Percentiles rank a stretch among this genome's conserved stretches.
Evolutionary conservation across 768 basidiomycete genomes (phyloP).

Genomic region (Mrakia frigida): DNA sequence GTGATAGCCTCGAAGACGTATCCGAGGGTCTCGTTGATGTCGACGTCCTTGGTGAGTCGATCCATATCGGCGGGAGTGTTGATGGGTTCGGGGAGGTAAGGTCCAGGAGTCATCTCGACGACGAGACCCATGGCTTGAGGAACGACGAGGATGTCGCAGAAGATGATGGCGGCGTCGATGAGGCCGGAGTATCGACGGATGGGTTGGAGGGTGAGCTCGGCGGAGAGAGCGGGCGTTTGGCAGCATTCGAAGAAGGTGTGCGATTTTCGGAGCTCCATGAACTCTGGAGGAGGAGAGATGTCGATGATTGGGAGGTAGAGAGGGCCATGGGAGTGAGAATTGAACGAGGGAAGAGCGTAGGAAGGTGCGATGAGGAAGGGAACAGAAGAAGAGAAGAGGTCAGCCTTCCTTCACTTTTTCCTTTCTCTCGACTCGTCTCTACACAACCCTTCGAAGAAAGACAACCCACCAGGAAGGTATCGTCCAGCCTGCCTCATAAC

Average conservation of each 20-base stretch:
- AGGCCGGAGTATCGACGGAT: constrained; percentile 79
- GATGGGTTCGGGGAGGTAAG: constrained; percentile 81
- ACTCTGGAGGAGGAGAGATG: constrained; percentile 55
- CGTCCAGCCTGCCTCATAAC: constrained; percentile 96
- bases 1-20: constrained; percentile 94
- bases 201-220: constrained; percentile 88
- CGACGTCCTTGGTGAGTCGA: constrained; percentile 60
- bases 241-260: constrained; percentile 96
- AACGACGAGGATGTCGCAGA: constrained; percentile 94
- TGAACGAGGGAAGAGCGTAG: too few species aligned
- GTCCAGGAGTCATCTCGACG: constrained; percentile 77
- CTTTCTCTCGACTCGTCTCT: background rate
- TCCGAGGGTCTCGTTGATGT: constrained; percentile 72
- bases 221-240: constrained; percentile 81
- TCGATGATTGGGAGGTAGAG: background rate
- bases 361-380: background rate
- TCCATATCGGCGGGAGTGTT: constrained; percentile 65
- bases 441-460: background rate
- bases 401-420: background rate
- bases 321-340: too few species aligned
- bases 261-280: constrained; percentile 72
- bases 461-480: constrained; percentile 71
- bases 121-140: constrained; percentile 97
- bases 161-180: constrained; percentile 94
- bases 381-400: background rate